Conservation (phyloP, 192 early-diverging fungal genomes). For the Piromyces sp. region DNA sequence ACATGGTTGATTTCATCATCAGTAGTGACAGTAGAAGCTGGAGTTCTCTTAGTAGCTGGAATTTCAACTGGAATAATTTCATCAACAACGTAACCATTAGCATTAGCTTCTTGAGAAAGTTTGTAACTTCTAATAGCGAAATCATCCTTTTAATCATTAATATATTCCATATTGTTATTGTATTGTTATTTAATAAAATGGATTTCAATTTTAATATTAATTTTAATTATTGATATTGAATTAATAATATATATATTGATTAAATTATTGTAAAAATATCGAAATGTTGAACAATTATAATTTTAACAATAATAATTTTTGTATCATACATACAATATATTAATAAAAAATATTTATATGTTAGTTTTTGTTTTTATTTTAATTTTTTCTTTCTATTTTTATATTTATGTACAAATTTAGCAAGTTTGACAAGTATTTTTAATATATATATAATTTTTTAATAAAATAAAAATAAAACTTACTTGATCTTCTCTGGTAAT, state of each 20-base stretch:
- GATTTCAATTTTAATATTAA: too few species aligned
- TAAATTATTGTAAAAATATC: too few species aligned
- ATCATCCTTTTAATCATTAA: conserved; percentile 51
- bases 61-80: conserved; percentile 77
- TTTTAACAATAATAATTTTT: too few species aligned
- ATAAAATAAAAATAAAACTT: conserved; percentile 68
- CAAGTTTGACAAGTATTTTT: too few species aligned
- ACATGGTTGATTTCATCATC: background rate
- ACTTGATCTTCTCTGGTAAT: conserved; percentile 66
- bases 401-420: too few species aligned
- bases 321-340: background rate
- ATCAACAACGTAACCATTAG: conserved; percentile 50
- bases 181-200: too few species aligned
- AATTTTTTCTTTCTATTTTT: too few species aligned
- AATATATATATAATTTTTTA: conserved; percentile 52
- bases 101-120: conserved; percentile 50
- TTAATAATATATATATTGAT: too few species aligned
- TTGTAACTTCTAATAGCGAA: conserved; percentile 58
- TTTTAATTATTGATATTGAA: too few species aligned
- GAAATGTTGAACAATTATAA: too few species aligned
- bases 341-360: background rate
- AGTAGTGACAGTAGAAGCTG: background rate
- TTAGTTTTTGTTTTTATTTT: background rate
- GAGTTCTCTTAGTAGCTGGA: conserved; percentile 16
- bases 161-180: too few species aligned